Evolutionary conservation across 2,329 filamentous ascomycete species (phyloP), one percentile per base, ranked within the genome.

Genomic region (Colletotrichum musicola): DNA sequence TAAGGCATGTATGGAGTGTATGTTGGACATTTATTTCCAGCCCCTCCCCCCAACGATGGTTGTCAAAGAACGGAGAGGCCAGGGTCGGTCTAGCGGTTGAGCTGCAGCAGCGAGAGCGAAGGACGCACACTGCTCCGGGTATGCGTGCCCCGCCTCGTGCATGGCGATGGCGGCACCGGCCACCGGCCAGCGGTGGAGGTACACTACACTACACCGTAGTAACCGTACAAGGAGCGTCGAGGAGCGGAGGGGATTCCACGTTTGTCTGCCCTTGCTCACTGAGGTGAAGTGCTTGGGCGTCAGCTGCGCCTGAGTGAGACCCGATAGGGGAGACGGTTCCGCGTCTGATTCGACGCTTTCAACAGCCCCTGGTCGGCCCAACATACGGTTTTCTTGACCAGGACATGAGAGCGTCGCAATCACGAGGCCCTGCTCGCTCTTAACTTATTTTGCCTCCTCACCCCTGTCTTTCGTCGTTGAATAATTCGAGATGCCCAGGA

Each of bases 231-330:
- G 25, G n/a, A 20, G 20, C 35, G 25, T 46, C 30, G 22, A 60
- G 46, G 30, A 47, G 47, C 58, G 58, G 47, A 62, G 53, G 58
- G 47, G 14, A 62, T 53, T 53, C 58, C 47, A 53, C 47, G 35
- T 51, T 53, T 42, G 35, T 38, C 30, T 61, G 58, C 47, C 22
- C 42, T 14, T 47, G 58, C 47, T 27, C 38, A 7, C 30, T 46
- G 40, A n/a, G 9, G 20, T 13, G 30, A 27, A 18, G 12, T 27
- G 49, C 22, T 42, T 53, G 22, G 58, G 20, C 22, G 46, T 61
- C 49, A 35, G 47, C 49, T 61, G 58, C 47, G 38, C 44, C 22
- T 49, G 56, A 44, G 58, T 62, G 49, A 62, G 35, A 44, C 20
- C 47, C 25, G 38, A 46, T 35, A 53, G 58, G 55, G 42, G 30